Evolutionary conservation across 208 protist genomes (phyloP).

Genomic region (Tritrichomonas musculus): DNA sequence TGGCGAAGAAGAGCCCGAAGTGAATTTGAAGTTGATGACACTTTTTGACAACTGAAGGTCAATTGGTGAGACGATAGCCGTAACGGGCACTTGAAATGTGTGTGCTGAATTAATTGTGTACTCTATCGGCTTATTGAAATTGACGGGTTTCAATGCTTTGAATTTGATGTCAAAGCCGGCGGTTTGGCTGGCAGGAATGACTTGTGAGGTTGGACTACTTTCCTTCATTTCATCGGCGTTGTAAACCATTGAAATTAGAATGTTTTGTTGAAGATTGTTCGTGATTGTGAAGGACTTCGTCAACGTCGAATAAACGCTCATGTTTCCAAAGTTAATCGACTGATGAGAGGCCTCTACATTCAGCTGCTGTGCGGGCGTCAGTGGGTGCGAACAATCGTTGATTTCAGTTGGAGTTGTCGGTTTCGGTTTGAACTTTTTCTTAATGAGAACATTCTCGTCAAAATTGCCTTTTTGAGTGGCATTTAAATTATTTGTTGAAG

Average conservation of each 20-base stretch:
- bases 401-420: slow-evolving; percentile 17
- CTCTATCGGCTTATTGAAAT: background rate
- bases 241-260: background rate
- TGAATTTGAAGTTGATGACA: background rate
- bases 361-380: slow-evolving; percentile 21
- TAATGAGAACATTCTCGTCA: background rate
- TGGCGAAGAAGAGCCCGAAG: background rate
- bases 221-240: background rate
- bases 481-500: no score
- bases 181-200: background rate
- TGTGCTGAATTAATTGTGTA: background rate
- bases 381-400: background rate
- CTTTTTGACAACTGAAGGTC: background rate
- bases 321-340: background rate
- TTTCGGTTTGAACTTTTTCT: slow-evolving; percentile 10
- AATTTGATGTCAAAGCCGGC: slow-evolving; percentile 19
- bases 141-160: background rate
- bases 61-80: background rate
- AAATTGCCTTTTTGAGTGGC: background rate
- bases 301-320: background rate
- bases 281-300: background rate
- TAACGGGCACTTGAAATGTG: background rate
- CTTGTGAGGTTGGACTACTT: background rate
- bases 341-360: background rate
- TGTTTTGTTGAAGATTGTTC: background rate